Evolutionary conservation across 1,284 basidiomycete genomes (phyloP).

Genomic region (Cryptococcus sp.): DNA sequence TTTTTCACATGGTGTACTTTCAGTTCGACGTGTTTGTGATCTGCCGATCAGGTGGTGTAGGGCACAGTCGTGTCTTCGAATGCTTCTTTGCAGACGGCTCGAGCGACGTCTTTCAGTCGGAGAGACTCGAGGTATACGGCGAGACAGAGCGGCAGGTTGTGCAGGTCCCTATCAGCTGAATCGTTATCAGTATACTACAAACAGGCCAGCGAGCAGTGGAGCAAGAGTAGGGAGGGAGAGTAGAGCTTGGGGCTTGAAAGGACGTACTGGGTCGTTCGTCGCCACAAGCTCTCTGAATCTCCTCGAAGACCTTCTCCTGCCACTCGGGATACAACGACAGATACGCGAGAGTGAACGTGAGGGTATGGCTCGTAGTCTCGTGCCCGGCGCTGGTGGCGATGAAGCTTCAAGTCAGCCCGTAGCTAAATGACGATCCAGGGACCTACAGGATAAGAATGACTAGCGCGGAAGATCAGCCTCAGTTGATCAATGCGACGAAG

Average conservation of each 20-base stretch:
- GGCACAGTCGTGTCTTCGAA: slow-evolving; percentile 32
- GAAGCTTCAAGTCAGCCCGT: not conserved
- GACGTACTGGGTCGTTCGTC: slow-evolving; percentile 45
- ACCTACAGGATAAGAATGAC: too few relatives aligned
- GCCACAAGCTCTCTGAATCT: slow-evolving; percentile 57
- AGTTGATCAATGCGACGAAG: slow-evolving; percentile 18
- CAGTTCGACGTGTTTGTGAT: slow-evolving; percentile 4
- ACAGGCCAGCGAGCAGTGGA: not conserved
- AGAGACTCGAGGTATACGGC: slow-evolving; percentile 65
- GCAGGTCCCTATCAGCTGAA: slow-evolving; percentile 59
- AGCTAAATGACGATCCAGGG: not conserved
- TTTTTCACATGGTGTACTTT: slow-evolving; percentile 25
- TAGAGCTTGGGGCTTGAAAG: not conserved
- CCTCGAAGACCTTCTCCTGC: slow-evolving; percentile 63
- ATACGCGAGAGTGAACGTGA: slow-evolving; percentile 62
- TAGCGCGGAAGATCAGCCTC: not conserved
- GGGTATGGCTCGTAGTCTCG: slow-evolving; percentile 61
- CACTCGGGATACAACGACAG: slow-evolving; percentile 62
- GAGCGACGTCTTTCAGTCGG: slow-evolving; percentile 63
- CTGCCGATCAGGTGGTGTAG: slow-evolving; percentile 30
- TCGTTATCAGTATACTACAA: not conserved
- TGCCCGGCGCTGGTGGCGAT: slow-evolving; percentile 27
- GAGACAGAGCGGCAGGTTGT: slow-evolving; percentile 47
- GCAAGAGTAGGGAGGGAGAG: not conserved
- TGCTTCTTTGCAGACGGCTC: slow-evolving; percentile 55